A percentile compares a stretch with the other conserved stretches of the same genome.
These are phyloP conservation scores for Spathaspora gorwiae DNA, from an alignment of 805 yeast genomes.

Conservation along the genomic window DNA sequence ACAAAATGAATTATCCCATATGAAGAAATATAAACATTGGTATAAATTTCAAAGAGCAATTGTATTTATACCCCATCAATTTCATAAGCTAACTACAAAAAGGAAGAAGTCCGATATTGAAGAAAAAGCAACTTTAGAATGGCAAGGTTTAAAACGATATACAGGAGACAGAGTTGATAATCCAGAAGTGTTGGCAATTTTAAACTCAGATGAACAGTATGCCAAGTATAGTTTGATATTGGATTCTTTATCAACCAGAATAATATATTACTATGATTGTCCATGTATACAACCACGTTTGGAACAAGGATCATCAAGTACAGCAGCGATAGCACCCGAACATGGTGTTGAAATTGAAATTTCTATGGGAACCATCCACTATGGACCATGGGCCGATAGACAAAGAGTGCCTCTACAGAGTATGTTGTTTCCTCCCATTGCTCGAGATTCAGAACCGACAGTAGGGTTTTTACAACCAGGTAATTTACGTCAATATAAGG, in stretches of 20 bases:
- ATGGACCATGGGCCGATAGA: slow-evolving; percentile 96
- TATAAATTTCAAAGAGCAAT: slow-evolving; percentile 18
- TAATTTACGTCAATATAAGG: slow-evolving; percentile 48
- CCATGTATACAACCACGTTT: slow-evolving; percentile 46
- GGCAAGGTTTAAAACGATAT: slow-evolving; percentile 81
- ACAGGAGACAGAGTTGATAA: slow-evolving; percentile 34
- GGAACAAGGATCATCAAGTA: neutral
- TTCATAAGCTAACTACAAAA: slow-evolving; percentile 2
- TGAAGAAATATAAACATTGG: slow-evolving; percentile 18
- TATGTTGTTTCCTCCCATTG: slow-evolving; percentile 63
- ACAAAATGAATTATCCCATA: slow-evolving; percentile 5
- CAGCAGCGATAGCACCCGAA: slow-evolving; percentile 17
- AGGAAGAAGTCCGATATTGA: neutral
- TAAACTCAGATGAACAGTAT: slow-evolving; percentile 58
- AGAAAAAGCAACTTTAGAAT: slow-evolving; percentile 23
- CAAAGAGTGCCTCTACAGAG: slow-evolving; percentile 65
- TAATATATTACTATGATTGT: slow-evolving; percentile 64
- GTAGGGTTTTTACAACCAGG: slow-evolving; percentile 40
- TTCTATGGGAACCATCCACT: slow-evolving; percentile 61
- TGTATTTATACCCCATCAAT: slow-evolving; percentile 3
- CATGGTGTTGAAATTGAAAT: slow-evolving; percentile 57
- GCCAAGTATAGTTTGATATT: slow-evolving; percentile 72
- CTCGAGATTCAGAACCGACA: slow-evolving; percentile 47
- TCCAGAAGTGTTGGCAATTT: slow-evolving; percentile 22
- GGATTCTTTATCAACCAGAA: slow-evolving; percentile 51